These are phyloP conservation scores for Pilaira anomala DNA, from an alignment of 192 early-diverging fungal genomes.

Conservation along the genomic window DNA sequence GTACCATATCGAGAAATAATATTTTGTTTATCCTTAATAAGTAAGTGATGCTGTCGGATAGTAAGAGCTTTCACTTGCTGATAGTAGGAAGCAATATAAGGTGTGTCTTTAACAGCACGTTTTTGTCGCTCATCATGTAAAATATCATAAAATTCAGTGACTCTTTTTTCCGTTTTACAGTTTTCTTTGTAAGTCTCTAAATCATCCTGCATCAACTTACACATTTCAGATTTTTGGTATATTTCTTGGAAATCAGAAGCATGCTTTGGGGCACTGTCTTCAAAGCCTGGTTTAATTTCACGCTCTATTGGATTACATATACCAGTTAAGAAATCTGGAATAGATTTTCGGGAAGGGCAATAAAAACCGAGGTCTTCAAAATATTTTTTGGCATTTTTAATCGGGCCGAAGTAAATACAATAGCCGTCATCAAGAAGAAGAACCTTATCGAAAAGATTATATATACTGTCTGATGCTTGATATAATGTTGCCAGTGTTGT, in stretches of 20 bases:
- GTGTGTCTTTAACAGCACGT: conserved; percentile 45
- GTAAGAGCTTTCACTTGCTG: conserved; percentile 60
- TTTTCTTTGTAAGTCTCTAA: conserved; percentile 43
- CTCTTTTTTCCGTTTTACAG: conserved; percentile 20
- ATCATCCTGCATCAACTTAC: conserved; percentile 35
- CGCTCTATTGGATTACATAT: conserved; percentile 61
- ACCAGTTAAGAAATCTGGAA: conserved; percentile 70
- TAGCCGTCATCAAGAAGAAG: conserved; percentile 65
- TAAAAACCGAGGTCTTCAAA: conserved; percentile 60
- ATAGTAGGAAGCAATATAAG: conserved; percentile 65
- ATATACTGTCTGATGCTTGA: conserved; percentile 77
- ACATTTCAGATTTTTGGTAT: conserved; percentile 48
- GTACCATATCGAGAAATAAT: conserved; percentile 55
- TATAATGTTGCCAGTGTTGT: conserved; percentile 56
- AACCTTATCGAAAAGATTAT: conserved; percentile 67
- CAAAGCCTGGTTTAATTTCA: conserved; percentile 48
- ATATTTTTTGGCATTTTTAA: conserved; percentile 53
- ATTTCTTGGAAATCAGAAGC: conserved; percentile 62
- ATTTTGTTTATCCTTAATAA: conserved; percentile 49
- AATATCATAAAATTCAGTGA: conserved; percentile 41
- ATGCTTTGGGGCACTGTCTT: conserved; percentile 49
- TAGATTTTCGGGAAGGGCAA: conserved; percentile 63
- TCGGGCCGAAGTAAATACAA: conserved; percentile 69
- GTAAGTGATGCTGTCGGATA: conserved; percentile 61
- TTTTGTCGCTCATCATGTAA: conserved; percentile 55